A percentile compares a stretch with the other conserved stretches of the same genome.
Conservation (phyloP, 495 filamentous ascomycete genomes). For the Aspergillus sclerotioniger region DNA sequence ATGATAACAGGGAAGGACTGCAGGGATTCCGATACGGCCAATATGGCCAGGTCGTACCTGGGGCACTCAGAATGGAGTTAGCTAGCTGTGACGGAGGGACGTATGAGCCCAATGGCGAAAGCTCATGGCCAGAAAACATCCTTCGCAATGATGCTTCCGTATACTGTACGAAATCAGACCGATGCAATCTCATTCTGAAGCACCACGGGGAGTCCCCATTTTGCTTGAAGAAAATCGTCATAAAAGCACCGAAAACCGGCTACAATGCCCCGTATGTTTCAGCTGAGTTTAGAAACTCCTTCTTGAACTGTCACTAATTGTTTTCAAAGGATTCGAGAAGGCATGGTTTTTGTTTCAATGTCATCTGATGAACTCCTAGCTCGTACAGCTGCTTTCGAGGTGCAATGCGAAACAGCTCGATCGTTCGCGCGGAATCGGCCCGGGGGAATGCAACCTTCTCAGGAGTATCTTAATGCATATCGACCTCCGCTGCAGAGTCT, state of each 20-base stretch:
- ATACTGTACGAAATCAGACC: slow-evolving; percentile 81
- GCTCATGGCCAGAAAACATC: slow-evolving; percentile 75
- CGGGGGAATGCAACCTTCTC: slow-evolving; percentile 34
- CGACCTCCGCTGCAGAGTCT: slow-evolving; percentile 37
- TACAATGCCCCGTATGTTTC: slow-evolving; percentile 79
- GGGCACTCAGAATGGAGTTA: slow-evolving; percentile 78
- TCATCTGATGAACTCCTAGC: slow-evolving; percentile 68
- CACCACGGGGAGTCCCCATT: slow-evolving; percentile 80
- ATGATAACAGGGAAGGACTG: slow-evolving; percentile 50
- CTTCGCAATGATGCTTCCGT: slow-evolving; percentile 77
- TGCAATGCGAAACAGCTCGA: slow-evolving; percentile 55
- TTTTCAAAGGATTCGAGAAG: slow-evolving; percentile 65
- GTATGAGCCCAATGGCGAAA: slow-evolving; percentile 54
- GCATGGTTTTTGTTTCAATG: slow-evolving; percentile 92
- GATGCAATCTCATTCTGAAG: slow-evolving; percentile 79
- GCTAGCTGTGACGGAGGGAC: slow-evolving; percentile 85
- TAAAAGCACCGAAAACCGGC: slow-evolving; percentile 77
- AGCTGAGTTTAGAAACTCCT: neutral
- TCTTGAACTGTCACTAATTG: slow-evolving; percentile 8
- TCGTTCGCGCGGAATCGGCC: slow-evolving; percentile 30
- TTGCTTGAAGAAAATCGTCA: slow-evolving; percentile 75
- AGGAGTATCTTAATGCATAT: slow-evolving; percentile 40
- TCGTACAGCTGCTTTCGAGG: slow-evolving; percentile 72
- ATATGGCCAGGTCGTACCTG: slow-evolving; percentile 79
- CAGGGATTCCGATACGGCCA: slow-evolving; percentile 72